Evolutionary conservation across 208 protist genomes (phyloP), one percentile per base, ranked within the genome.

Genomic region (Leishmania braziliensis): DNA sequence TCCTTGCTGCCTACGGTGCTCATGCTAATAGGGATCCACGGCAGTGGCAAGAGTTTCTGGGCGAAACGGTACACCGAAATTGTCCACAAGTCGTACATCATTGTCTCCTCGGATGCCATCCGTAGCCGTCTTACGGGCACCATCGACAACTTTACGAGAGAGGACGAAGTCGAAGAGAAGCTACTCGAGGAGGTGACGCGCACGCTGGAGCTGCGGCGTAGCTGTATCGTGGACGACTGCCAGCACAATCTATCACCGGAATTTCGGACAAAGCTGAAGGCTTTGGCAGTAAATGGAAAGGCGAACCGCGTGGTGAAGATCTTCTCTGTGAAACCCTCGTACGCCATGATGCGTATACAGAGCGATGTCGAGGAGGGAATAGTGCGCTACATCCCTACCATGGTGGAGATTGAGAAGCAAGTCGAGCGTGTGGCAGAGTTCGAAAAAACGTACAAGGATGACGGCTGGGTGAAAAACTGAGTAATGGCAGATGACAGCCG

Each of bases 1-100:
- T 81, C 86, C 5, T 84, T 80, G 8, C 84, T 92, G n/a, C 94
- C 94, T 1, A 91, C 86, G 26, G 9, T 97, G 14, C 66, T 95
- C 62, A 36, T 96, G 18, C 85, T 95, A 0, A 76, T 96, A 29
- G 94, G 94, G 76, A 93, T 97, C 23, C 83, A 90, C 73, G 92
- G 92, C 48, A 95, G 92, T 75, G 94, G 94, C 26, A 97, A 97
- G 84, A 92, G 89, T 69, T 91, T 90, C 50, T 97, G 94, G 92
- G 85, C 91, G 36, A 86, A 80, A 29, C 86, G 93, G 80, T 97
- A 95, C 79, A 53, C 90, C 9, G 78, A 89, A 39, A 86, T 87
- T 0, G 91, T 95, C 79, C 88, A 93, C 70, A 86, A 88, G 46
- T 92, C 92, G 8, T 90, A 82, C 77, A 78, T 90, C 50, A 62